Conservation (phyloP, 2,329 filamentous ascomycete species). For the Hymenoscyphus repandus region DNA sequence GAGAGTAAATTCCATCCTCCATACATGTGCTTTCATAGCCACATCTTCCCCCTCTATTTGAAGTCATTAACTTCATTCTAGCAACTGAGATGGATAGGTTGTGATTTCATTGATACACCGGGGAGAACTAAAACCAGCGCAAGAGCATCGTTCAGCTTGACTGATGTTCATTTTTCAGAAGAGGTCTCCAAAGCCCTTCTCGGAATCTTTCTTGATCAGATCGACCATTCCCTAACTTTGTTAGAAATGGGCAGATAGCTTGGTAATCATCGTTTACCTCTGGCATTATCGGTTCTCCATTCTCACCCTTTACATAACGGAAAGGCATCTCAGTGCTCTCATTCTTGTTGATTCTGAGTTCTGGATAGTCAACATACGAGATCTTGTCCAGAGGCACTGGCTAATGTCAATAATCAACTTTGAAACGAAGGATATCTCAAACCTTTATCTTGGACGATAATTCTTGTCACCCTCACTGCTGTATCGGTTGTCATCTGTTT, state of each 20-base stretch:
- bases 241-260: not conserved
- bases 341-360: slow-evolving; percentile 82
- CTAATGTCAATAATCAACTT: slow-evolving; percentile 1
- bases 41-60: too few species aligned
- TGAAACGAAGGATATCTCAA: slow-evolving; percentile 28
- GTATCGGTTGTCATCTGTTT: slow-evolving; percentile 99
- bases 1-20: not conserved
- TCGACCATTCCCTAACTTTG: slow-evolving; percentile 76
- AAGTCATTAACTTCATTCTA: too few species aligned
- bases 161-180: slow-evolving; percentile 45
- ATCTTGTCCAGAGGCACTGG: slow-evolving; percentile 74
- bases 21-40: too few species aligned
- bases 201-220: slow-evolving; percentile 86
- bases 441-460: slow-evolving; percentile 83
- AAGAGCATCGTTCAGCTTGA: too few species aligned
- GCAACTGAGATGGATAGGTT: too few species aligned
- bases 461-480: slow-evolving; percentile 85
- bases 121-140: too few species aligned
- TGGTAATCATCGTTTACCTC: slow-evolving; percentile 51
- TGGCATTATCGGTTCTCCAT: slow-evolving; percentile 85
- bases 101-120: too few species aligned
- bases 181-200: slow-evolving; percentile 84
- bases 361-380: slow-evolving; percentile 79
- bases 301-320: slow-evolving; percentile 75
- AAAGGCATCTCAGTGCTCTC: slow-evolving; percentile 98